phyloP scores from a whole-genome alignment of 805 yeast species.

The Cyberlindnera sargentensis region DNA sequence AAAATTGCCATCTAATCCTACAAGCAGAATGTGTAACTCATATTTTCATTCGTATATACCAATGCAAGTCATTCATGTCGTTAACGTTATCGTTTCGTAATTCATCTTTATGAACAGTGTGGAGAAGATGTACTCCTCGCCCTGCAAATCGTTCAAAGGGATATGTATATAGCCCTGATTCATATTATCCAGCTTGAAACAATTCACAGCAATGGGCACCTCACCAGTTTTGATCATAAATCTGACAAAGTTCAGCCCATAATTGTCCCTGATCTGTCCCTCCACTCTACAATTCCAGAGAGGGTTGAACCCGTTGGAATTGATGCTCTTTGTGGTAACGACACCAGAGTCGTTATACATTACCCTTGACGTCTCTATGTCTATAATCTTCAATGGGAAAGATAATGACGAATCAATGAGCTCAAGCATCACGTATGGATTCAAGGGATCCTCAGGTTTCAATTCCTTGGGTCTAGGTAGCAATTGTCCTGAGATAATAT shows the following conservation, averaged over 20 bases:
- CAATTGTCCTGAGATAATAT: constrained; percentile 76
- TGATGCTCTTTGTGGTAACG: constrained; percentile 27
- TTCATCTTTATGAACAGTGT: constrained; percentile 37
- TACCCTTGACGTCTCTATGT: constrained; percentile 4
- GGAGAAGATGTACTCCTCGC: constrained; percentile 68
- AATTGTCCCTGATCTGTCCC: constrained; percentile 32
- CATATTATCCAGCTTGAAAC: constrained; percentile 54
- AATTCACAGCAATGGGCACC: constrained; percentile 47
- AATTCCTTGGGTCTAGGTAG: constrained; percentile 62
- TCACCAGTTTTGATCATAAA: constrained; percentile 43
- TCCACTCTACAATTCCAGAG: constrained; percentile 58
- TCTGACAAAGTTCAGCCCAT: constrained; percentile 49
- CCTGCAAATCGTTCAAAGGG: constrained; percentile 68
- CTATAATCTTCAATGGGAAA: constrained; percentile 8
- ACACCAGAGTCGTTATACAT: constrained; percentile 1
- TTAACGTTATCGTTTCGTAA: constrained; percentile 9
- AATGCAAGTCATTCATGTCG: neutral
- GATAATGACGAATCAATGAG: constrained; percentile 38
- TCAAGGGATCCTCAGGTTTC: constrained; percentile 37
- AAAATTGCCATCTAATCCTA: no score
- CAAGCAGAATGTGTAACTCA: no score
- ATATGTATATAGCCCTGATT: constrained; percentile 78
- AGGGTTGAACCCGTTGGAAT: constrained; percentile 83
- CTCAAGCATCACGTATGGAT: constrained; percentile 60
- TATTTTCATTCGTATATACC: neutral